Conservation (phyloP, 345 rosid genomes). For the Viola odorata region DNA sequence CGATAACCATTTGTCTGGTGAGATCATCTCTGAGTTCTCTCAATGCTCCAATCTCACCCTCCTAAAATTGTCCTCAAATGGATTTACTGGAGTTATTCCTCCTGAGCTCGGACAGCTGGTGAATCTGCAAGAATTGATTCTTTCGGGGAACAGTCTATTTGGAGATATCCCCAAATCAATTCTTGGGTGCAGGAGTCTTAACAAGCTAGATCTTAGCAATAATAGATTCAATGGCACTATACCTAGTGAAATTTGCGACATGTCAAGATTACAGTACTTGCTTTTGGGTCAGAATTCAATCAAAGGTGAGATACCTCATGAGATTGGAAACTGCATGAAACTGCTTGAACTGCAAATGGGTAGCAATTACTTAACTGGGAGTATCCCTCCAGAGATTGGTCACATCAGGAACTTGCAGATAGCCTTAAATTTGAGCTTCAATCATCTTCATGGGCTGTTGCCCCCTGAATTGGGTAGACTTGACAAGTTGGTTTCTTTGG, state of each 20-base stretch:
- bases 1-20: slow-evolving; percentile 78
- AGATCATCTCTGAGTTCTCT: slow-evolving; percentile 63
- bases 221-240: slow-evolving; percentile 31
- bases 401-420: slow-evolving; percentile 31
- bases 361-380: slow-evolving; percentile 30
- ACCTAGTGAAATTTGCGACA: slow-evolving; percentile 25
- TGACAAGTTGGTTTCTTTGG: slow-evolving; percentile 34
- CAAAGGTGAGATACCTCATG: slow-evolving; percentile 31
- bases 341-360: slow-evolving; percentile 29
- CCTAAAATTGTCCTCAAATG: slow-evolving; percentile 78
- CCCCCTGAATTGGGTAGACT: slow-evolving; percentile 34
- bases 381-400: slow-evolving; percentile 28
- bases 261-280: slow-evolving; percentile 32
- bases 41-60: slow-evolving; percentile 80
- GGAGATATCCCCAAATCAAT: slow-evolving; percentile 78
- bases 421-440: slow-evolving; percentile 31
- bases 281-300: slow-evolving; percentile 28
- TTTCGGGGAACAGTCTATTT: slow-evolving; percentile 64
- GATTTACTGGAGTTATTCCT: slow-evolving; percentile 74
- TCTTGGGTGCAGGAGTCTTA: slow-evolving; percentile 74
- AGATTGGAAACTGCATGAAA: slow-evolving; percentile 28
- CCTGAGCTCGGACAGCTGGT: slow-evolving; percentile 60
- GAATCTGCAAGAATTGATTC: slow-evolving; percentile 87
- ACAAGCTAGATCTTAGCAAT: slow-evolving; percentile 36
- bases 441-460: slow-evolving; percentile 28